A percentile compares a stretch with the other conserved stretches of the same genome.
These are phyloP conservation scores for Datisca glomerata DNA, from an alignment of 306 rosid genomes.

Conservation along the genomic window DNA sequence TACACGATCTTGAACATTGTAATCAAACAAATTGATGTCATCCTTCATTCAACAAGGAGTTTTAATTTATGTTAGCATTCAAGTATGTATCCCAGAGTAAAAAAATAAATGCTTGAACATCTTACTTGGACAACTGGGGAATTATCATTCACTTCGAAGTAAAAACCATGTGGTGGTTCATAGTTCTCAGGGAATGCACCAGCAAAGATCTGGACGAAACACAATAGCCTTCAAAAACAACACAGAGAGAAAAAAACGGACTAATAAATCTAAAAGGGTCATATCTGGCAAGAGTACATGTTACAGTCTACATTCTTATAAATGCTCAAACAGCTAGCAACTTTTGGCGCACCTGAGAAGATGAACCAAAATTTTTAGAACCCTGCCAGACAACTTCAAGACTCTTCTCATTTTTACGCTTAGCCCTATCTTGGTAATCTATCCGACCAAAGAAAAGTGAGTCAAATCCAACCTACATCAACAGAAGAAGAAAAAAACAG, in stretches of 20 bases:
- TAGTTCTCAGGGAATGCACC: slow-evolving; percentile 45
- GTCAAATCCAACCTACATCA: slow-evolving; percentile 37
- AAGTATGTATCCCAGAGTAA: too few species aligned
- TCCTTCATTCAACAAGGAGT: slow-evolving; percentile 23
- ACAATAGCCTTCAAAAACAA: not conserved
- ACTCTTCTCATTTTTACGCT: slow-evolving; percentile 36
- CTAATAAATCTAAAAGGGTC: not conserved
- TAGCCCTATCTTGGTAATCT: slow-evolving; percentile 43
- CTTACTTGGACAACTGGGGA: slow-evolving; percentile 46
- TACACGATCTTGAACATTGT: slow-evolving; percentile 45
- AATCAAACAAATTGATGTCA: slow-evolving; percentile 31
- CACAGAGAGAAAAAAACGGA: not conserved
- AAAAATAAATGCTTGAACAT: slow-evolving; percentile 3
- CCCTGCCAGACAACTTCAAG: slow-evolving; percentile 45
- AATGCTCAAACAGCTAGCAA: not conserved
- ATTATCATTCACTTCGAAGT: slow-evolving; percentile 42
- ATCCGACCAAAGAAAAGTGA: slow-evolving; percentile 37
- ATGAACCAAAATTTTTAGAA: slow-evolving; percentile 37
- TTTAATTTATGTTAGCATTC: too few species aligned
- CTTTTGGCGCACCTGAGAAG: slow-evolving; percentile 24
- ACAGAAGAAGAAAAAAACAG: slow-evolving; percentile 8
- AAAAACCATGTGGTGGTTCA: slow-evolving; percentile 48
- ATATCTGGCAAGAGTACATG: slow-evolving; percentile 1
- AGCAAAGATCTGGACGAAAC: slow-evolving; percentile 29
- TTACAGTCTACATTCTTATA: not conserved